Evolutionary conservation across 192 early-diverging fungal genomes (phyloP), one percentile per base, ranked within the genome.

Genomic region (Dimargaris xerosporica): DNA sequence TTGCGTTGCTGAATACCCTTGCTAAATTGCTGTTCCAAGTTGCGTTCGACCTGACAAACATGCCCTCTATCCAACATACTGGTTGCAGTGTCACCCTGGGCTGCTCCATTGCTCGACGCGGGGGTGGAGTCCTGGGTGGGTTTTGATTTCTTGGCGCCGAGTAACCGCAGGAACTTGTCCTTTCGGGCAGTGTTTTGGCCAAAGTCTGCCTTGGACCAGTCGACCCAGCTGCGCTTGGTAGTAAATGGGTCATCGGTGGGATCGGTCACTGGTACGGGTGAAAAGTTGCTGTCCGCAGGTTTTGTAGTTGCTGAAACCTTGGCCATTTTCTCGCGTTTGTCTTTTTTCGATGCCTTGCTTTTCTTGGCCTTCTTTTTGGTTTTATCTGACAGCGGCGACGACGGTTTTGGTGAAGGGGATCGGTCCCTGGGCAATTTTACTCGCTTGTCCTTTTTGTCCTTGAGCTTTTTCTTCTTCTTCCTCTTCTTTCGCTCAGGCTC

Each of bases 191-290:
- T 10, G 10, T 50, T 25, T 25, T 19, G 23, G 47, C 47, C 47
- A 25, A 50, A 50, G 23, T 50, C 47, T 25, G 47, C 47, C 47
- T 50, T 50, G 47, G 47, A 50, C 47, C 47, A 50, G 10, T 50
- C 47, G 19, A 50, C 47, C 47, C 47, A 50, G 10, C 47, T 50
- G 47, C 19, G 23, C 10, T 50, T 50, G 47, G 47, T 21, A 5
- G 23, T 25, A 50, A 50, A 50, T 5, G 47, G 47, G 47, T 50
- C 47, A 25, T 50, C 47, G 47, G 47, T 39, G 34, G 34, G 34
- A 7, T 39, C 34, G 34, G 34, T 7, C 2, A 39, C 34, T 7
- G 34, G 34, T 39, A 39, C 34, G 34, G 34, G 34, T 2, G 34
- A 39, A 39, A 39, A 39, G 34, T 39, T 39, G 7, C 34, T 39